phyloP scores from a whole-genome alignment of 139 green algal species.

The Pseudopediastrum boryanum region DNA sequence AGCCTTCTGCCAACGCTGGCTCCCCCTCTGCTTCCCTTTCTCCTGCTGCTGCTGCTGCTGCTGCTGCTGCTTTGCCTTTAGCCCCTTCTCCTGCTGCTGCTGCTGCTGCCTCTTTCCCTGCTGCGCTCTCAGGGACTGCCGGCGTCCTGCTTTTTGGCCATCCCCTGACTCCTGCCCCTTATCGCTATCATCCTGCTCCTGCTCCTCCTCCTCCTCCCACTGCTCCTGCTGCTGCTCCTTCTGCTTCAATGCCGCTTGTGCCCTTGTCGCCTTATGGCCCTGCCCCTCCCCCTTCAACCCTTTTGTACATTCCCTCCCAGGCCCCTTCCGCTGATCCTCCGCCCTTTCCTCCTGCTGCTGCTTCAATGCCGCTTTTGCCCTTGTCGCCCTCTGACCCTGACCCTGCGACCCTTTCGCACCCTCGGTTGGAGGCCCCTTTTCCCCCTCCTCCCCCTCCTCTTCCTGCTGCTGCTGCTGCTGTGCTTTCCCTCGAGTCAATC shows the following conservation, averaged over 20 bases:
- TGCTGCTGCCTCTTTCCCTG: no score
- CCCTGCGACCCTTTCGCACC: no score
- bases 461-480: no score
- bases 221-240: not conserved
- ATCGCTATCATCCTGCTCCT: not conserved
- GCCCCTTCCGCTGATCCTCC: not conserved
- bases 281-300: not conserved
- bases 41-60: slow-evolving; percentile 4
- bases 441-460: no score
- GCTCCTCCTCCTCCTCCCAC: not conserved
- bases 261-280: not conserved
- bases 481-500: no score
- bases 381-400: no score
- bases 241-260: slow-evolving; percentile 10
- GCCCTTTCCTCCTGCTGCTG: not conserved
- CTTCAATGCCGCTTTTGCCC: not conserved
- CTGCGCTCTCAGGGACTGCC: no score
- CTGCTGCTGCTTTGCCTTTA: not conserved
- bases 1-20: not conserved
- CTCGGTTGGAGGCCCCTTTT: no score
- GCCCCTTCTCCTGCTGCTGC: slow-evolving; percentile 9
- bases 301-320: not conserved
- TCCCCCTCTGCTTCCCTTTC: not conserved
- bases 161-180: not conserved
- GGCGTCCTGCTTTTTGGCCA: no score